Evolutionary conservation across 2,329 filamentous ascomycete genomes (phyloP), one percentile per base, ranked within the genome.

Genomic region (Beauveria australis): DNA sequence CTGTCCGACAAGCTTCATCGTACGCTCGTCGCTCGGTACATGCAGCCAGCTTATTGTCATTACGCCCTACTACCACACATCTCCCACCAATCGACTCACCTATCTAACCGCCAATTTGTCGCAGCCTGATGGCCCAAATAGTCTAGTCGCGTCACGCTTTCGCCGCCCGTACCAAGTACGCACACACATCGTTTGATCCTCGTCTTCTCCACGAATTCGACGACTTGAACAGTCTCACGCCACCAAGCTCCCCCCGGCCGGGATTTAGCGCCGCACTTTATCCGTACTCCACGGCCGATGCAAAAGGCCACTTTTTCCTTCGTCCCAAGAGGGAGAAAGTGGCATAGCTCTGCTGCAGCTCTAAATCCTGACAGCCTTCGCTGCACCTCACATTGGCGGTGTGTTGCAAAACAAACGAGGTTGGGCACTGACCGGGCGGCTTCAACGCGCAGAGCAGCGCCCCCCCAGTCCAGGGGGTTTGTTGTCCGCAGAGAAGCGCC

Each of bases 391-490:
- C 28, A 37, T 28, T 59, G 57, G 57, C 57, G 57, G 57, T 59
- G 57, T 52, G 57, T 59, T 40, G n/a, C 37, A 47, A 56, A 49
- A 58, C 53, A 22, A 59, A 52, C 46, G 48, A 59, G 57, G 57
- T 59, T 59, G 57, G 57, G 57, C 57, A 53, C 57, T 59, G 48
- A 53, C 57, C 48, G 40, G 48, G 48, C 57, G 37, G 30, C 57
- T 37, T 59, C 57, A 22, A 51, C 55, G 43, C 26, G 43, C 26
- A 10, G 18, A 33, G 12, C 26, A 44, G 22, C 33, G 5, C 33
- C 53, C 53, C 53, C 55, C 55, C 46, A 28, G 55, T 33, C 55
- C 55, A 41, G 44, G 55, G 55, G 46, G 30, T 33, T 14, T 9
- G 30, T 14, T 9, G 12, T 33, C 41, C 41, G 40, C 47, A 37